A percentile compares a stretch with the other conserved stretches of the same genome.
Conservation (phyloP, 2,329 filamentous ascomycete species). For the Hysterium pulicare region DNA sequence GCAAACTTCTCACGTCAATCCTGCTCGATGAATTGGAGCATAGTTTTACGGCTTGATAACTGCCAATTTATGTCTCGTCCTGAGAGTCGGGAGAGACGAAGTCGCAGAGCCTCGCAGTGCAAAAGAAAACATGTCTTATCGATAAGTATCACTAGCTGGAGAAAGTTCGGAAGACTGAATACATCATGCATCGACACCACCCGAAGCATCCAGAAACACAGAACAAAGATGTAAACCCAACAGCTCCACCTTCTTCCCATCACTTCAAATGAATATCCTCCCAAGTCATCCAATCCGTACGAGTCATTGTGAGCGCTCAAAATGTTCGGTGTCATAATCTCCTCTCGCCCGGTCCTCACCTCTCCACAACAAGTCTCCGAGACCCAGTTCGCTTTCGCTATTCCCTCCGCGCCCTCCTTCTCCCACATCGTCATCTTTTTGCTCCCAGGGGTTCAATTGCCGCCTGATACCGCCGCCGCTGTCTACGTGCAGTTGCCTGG, state of each 20-base stretch:
- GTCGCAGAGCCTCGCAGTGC: too few species aligned
- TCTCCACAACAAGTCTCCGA: slow-evolving; percentile 54
- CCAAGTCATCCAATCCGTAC: too few species aligned
- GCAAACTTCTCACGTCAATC: too few species aligned
- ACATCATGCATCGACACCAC: neutral
- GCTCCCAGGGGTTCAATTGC: slow-evolving; percentile 72
- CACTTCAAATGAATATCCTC: too few species aligned
- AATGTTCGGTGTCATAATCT: slow-evolving; percentile 62
- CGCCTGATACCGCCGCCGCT: slow-evolving; percentile 73
- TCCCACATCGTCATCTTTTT: slow-evolving; percentile 84
- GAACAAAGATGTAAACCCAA: too few species aligned
- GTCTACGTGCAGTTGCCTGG: slow-evolving; percentile 79
- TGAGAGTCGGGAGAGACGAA: too few species aligned
- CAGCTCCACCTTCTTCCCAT: too few species aligned
- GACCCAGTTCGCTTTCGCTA: slow-evolving; percentile 64
- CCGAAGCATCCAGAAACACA: neutral
- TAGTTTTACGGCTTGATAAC: too few species aligned
- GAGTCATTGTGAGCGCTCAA: too few species aligned
- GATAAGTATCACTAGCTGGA: neutral
- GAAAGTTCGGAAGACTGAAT: neutral
- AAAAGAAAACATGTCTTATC: neutral
- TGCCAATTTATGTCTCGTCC: too few species aligned
- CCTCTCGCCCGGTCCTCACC: slow-evolving; percentile 58
- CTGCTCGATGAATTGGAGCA: too few species aligned
- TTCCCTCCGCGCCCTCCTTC: slow-evolving; percentile 59